Base-by-base conservation (phyloP, 306 rosid species). In the Quercus bicolor region DNA sequence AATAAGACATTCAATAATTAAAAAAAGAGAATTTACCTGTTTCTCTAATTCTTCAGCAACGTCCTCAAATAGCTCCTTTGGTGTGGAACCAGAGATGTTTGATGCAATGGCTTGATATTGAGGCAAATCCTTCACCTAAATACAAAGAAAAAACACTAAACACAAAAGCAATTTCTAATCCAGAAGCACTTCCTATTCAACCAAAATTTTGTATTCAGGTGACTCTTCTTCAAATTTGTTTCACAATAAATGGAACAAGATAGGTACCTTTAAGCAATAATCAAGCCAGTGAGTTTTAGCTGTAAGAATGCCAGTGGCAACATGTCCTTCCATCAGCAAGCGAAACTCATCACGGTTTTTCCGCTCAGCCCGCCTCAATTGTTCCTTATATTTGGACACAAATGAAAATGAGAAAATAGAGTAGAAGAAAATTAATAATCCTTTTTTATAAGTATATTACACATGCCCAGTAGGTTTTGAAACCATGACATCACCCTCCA, bases 321-420 rank as follows among this genome's bases (percentile, higher is more conserved):
- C 80, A 81, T 96, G 97, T 70, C 90, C 98, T 75, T 93, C 99
- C 86, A 96, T 68, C 80, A 96, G 85, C 84, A 85, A 89, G 75
- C 99, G 93, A 79, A 96, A 90, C 85, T 90, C 98, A 77, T 96
- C 99, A 15, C 99, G 97, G 70, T 96, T 96, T 87, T 93, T 96
- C 90, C 99, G 86, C 83, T 96, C 99, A 87, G 84, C 82, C 68
- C 98, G 90, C 68, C 92, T 90, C 72, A 86, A 19, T 74, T 83
- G 96, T 21, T 93, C 99, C 98, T 96, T 60, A 45, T 72, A 75
- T 68, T 72, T 74, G 34, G 45, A 70, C 4, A 74, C 34, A 78
- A 59, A 73, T 70, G 45, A 68, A 61, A 62, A 81, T 80, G 51
- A 83, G 84, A 78, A 81, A 13, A 73, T 54, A 68, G 68, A 79